These are phyloP conservation scores for Globisporangium solare DNA, from an alignment of 352 stramenopile genomes.

Conservation along the genomic window DNA sequence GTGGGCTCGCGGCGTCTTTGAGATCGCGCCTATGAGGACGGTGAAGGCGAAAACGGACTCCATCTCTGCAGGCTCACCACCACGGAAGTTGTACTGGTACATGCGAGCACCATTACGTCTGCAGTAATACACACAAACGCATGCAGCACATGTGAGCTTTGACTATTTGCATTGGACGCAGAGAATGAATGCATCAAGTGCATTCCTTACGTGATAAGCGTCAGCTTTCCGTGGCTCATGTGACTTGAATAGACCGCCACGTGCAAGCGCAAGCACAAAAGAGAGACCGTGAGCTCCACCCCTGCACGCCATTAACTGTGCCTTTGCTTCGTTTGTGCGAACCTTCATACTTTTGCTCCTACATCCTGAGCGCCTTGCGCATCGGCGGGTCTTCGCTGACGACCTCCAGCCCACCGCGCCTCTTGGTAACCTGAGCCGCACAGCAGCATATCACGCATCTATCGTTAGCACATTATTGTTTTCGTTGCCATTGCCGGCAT, in stretches of 20 bases:
- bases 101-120: conserved; percentile 43
- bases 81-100: conserved; percentile 63
- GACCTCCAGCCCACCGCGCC: conserved; percentile 49
- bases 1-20: conserved; percentile 25
- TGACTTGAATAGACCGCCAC: conserved; percentile 61
- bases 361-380: conserved; percentile 48
- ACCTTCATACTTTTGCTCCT: conserved; percentile 42
- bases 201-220: conserved; percentile 48
- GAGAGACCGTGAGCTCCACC: not conserved
- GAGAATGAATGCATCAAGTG: not conserved
- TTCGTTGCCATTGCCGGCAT: not conserved
- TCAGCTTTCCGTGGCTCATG: conserved; percentile 47
- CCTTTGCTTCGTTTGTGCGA: not conserved
- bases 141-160: not conserved
- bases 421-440: conserved; percentile 30
- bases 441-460: not conserved
- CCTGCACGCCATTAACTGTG: too few species aligned
- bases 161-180: not conserved
- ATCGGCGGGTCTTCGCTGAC: conserved; percentile 43
- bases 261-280: not conserved
- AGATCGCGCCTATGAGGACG: conserved; percentile 38
- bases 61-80: conserved; percentile 37
- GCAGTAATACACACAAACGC: not conserved
- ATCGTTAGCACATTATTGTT: not conserved
- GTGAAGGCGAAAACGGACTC: conserved; percentile 43